Evolutionary conservation across 2,329 filamentous ascomycete genomes (phyloP).

Genomic region (Ceratocystis albifundus): DNA sequence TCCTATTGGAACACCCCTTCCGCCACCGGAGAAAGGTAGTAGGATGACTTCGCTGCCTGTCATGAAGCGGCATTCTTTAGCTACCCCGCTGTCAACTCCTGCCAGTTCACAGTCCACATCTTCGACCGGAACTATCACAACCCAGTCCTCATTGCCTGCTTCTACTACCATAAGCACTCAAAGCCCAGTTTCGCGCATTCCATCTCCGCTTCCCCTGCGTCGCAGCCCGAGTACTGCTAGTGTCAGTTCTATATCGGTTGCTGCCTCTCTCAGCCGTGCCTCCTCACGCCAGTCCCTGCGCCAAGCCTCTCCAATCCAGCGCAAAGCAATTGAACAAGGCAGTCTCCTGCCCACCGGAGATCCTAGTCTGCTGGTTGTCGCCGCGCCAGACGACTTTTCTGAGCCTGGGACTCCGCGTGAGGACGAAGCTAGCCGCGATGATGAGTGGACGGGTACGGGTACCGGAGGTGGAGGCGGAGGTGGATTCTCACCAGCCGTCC

Average conservation of each 20-base stretch:
- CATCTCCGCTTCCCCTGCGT: constrained; percentile 16
- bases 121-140: constrained; percentile 29
- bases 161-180: background rate
- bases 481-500: constrained; percentile 17
- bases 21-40: constrained; percentile 51
- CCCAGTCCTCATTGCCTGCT: constrained; percentile 34
- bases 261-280: constrained; percentile 15
- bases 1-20: constrained; percentile 67
- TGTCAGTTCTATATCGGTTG: constrained; percentile 7
- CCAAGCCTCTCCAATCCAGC: constrained; percentile 19
- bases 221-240: constrained; percentile 18
- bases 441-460: constrained; percentile 16
- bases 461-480: constrained; percentile 1
- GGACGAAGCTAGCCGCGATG: constrained; percentile 30
- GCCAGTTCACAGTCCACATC: background rate
- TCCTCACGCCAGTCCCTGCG: constrained; percentile 20
- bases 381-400: constrained; percentile 49
- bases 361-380: constrained; percentile 47
- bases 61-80: constrained; percentile 47
- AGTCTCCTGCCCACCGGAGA: constrained; percentile 20
- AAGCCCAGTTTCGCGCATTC: constrained; percentile 14
- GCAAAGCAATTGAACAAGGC: constrained; percentile 17
- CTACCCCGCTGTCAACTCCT: background rate
- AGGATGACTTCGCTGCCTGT: constrained; percentile 47
- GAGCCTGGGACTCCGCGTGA: constrained; percentile 41